Evolutionary conservation across 208 protist species (phyloP).

Genomic region (Zelonia costaricensis): DNA sequence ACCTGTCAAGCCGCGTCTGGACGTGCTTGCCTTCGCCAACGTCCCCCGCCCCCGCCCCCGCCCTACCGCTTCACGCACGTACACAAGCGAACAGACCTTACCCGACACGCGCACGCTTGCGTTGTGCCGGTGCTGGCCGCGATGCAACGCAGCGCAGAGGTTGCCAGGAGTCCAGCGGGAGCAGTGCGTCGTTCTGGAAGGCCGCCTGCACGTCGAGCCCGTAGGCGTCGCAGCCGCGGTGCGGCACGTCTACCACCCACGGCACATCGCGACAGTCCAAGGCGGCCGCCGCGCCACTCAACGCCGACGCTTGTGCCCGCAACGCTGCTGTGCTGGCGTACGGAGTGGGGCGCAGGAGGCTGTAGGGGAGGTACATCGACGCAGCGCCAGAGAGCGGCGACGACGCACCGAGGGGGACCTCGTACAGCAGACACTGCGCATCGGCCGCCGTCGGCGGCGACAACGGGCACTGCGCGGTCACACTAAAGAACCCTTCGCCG

Average conservation of each 20-base stretch:
- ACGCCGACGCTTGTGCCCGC: slow-evolving; percentile 8
- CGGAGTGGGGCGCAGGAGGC: slow-evolving; percentile 52
- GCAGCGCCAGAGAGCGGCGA: not conserved
- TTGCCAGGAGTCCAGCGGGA: slow-evolving; percentile 9
- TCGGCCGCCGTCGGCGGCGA: slow-evolving; percentile 26
- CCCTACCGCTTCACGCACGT: too few species aligned
- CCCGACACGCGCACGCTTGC: not conserved
- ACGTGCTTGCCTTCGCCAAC: too few species aligned
- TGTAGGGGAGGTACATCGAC: slow-evolving; percentile 52
- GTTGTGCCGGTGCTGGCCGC: not conserved
- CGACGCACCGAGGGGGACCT: slow-evolving; percentile 11
- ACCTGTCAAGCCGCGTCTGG: too few species aligned
- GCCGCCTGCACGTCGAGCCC: slow-evolving; percentile 38
- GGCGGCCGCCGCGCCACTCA: not conserved
- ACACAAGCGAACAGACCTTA: too few species aligned
- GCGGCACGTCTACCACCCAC: slow-evolving; percentile 82
- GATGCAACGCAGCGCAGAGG: slow-evolving; percentile 2
- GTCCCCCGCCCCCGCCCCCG: too few species aligned
- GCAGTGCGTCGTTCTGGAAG: slow-evolving; percentile 6
- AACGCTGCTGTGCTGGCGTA: slow-evolving; percentile 63
- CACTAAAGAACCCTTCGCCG: slow-evolving; percentile 23
- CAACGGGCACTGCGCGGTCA: slow-evolving; percentile 40
- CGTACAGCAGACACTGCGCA: slow-evolving; percentile 19
- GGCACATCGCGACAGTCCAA: slow-evolving; percentile 54
- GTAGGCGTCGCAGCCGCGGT: slow-evolving; percentile 54